These are phyloP conservation scores for Cordyceps pruinosa DNA, from an alignment of 2,329 filamentous ascomycete species.

Conservation along the genomic window DNA sequence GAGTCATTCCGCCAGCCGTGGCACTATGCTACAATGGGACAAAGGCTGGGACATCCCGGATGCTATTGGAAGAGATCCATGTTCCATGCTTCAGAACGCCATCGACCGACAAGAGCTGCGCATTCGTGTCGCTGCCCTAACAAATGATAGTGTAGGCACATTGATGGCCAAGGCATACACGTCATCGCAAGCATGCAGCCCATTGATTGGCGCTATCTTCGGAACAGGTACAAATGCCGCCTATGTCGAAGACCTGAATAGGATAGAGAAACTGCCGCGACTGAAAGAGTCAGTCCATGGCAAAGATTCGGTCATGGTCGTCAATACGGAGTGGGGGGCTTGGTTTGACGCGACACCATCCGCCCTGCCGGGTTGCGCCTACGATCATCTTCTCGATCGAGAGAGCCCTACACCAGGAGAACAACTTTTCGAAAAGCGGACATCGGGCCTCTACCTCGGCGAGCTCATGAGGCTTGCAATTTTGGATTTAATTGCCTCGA, in stretches of 20 bases:
- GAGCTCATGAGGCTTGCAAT: constrained; percentile 65
- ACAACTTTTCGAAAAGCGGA: constrained; percentile 77
- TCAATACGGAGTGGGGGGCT: constrained; percentile 78
- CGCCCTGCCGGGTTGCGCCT: constrained; percentile 63
- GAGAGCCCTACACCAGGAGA: constrained; percentile 66
- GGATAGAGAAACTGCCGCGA: constrained; percentile 49
- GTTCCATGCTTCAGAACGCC: constrained; percentile 62
- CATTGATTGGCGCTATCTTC: constrained; percentile 71
- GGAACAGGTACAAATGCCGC: constrained; percentile 77
- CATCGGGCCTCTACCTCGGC: constrained; percentile 76
- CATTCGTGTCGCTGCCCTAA: constrained; percentile 64
- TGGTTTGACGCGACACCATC: constrained; percentile 62
- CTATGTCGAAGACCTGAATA: constrained; percentile 66
- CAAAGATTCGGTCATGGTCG: constrained; percentile 60
- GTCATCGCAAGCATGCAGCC: constrained; percentile 61
- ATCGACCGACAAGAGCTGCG: constrained; percentile 63
- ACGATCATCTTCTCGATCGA: constrained; percentile 59
- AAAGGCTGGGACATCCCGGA: constrained; percentile 77
- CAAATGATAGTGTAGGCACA: constrained; percentile 76
- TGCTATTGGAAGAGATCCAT: constrained; percentile 68
- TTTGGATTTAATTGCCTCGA: constrained; percentile 31
- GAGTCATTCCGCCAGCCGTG: constrained; percentile 62
- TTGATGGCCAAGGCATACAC: constrained; percentile 74
- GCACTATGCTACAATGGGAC: constrained; percentile 69
- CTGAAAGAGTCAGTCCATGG: not conserved